Base-by-base conservation (phyloP, 306 rosid species). In the Pyrus betulifolia region DNA sequence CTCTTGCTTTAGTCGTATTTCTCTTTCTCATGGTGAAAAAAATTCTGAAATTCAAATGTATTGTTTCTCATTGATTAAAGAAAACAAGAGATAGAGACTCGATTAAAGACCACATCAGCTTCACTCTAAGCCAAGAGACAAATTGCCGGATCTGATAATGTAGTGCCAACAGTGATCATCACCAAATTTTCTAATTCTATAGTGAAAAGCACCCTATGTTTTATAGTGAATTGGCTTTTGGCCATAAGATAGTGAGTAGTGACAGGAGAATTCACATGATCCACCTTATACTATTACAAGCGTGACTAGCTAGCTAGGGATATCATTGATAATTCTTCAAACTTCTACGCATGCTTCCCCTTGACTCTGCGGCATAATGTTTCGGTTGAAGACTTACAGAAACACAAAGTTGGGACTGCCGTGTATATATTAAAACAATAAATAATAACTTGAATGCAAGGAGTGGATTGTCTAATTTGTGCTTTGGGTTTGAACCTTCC, bases 201-300 rank as follows among this genome's bases (percentile, higher is more conserved):
- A 40, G 11, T 8, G 45, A 40, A 11, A 9, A 59, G 22, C n/a
- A 51, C 0, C n/a, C 17, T 18, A 51, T 51, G 57, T 51, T 51
- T 8, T 19, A 6, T 4, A 14, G 54, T 49, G 19, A 14, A 57
- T 57, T 57, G 27, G 61, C 4, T 55, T 55, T 55, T 55, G 19
- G 25, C 8, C 61, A n/a, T 55, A 19, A 21, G 22, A 3, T 19
- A 57, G 23, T 8, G 62, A 74, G 3, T 31, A 27, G 46, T 22
- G 75, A 45, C 62, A 28, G 18, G 31, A 57, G 13, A 28, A 28
- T 25, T 72, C 82, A 64, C 77, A 65, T 35, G 82, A 54, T 54
- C 23, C 45, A 15, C 72, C 4, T 18, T 15, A 11, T 15, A 79
- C 82, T 79, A 35, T 52, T 27, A 14, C 15, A 40, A 52, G 51